Conservation (phyloP, 2,329 filamentous ascomycete genomes). For the Celoporthe dispersa region DNA sequence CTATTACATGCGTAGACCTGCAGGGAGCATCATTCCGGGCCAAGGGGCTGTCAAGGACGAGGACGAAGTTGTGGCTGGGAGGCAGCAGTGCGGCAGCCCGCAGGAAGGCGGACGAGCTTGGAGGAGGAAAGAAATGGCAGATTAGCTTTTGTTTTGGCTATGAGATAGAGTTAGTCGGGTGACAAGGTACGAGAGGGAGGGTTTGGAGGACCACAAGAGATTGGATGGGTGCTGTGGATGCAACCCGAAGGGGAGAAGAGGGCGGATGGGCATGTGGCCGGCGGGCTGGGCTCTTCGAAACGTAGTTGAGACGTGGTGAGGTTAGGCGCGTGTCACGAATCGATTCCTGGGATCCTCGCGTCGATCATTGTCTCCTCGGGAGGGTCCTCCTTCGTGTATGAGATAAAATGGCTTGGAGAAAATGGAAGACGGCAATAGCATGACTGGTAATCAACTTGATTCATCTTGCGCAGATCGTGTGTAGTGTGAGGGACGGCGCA, state of each 20-base stretch:
- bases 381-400: not conserved
- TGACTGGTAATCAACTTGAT: too few relatives aligned
- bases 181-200: not conserved
- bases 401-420: not conserved
- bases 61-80: not conserved
- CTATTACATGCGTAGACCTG: not conserved
- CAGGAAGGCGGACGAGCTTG: too few relatives aligned
- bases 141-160: conserved; percentile 21
- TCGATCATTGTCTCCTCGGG: not conserved
- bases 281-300: conserved; percentile 30
- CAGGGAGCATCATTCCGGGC: not conserved
- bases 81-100: not conserved
- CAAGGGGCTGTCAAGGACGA: not conserved
- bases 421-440: not conserved
- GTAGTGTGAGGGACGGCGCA: not conserved
- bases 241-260: not conserved
- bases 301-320: conserved; percentile 33
- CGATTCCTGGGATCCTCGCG: conserved; percentile 15
- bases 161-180: conserved; percentile 24
- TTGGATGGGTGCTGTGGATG: not conserved
- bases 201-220: not conserved
- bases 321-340: conserved; percentile 23
- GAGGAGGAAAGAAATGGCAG: not conserved
- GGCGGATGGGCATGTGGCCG: conserved; percentile 27
- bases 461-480: too few relatives aligned